These are phyloP conservation scores for Mucor piriformis DNA, from an alignment of 371 early-diverging fungal genomes.

Conservation along the genomic window DNA sequence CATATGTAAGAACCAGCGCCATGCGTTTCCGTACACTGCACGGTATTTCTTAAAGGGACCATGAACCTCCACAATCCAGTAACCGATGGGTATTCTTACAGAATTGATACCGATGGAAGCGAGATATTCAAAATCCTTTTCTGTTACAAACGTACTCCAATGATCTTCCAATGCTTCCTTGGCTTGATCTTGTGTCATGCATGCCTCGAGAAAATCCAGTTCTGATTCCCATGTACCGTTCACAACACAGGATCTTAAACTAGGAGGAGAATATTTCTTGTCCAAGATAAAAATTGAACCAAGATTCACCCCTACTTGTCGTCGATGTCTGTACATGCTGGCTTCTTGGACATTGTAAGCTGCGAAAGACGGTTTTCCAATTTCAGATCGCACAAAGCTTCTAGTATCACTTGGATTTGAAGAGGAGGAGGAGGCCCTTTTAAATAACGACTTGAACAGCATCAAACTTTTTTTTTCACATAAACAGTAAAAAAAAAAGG, in stretches of 20 bases:
- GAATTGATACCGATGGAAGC: slow-evolving; percentile 62
- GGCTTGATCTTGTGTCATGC: slow-evolving; percentile 49
- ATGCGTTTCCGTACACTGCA: slow-evolving; percentile 38
- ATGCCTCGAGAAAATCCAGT: slow-evolving; percentile 20
- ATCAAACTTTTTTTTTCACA: no score
- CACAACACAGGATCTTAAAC: not conserved
- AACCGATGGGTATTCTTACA: slow-evolving; percentile 70
- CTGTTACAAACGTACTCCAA: slow-evolving; percentile 64
- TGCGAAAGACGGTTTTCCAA: not conserved
- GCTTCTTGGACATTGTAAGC: slow-evolving; percentile 23
- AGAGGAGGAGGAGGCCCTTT: no score
- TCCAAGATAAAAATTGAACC: slow-evolving; percentile 69
- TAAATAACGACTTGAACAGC: no score
- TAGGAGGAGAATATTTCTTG: slow-evolving; percentile 52
- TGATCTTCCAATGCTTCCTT: slow-evolving; percentile 48
- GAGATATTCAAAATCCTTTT: slow-evolving; percentile 57
- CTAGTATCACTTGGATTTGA: no score
- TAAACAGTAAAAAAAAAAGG: no score
- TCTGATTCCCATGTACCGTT: no score
- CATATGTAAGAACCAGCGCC: slow-evolving; percentile 46
- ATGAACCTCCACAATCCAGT: slow-evolving; percentile 54
- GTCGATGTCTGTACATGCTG: slow-evolving; percentile 31
- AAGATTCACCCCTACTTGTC: slow-evolving; percentile 60
- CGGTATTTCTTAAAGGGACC: slow-evolving; percentile 25
- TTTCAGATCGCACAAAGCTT: no score